Conservation (phyloP, 257 asterid species). For the Buddleja alternifolia region DNA sequence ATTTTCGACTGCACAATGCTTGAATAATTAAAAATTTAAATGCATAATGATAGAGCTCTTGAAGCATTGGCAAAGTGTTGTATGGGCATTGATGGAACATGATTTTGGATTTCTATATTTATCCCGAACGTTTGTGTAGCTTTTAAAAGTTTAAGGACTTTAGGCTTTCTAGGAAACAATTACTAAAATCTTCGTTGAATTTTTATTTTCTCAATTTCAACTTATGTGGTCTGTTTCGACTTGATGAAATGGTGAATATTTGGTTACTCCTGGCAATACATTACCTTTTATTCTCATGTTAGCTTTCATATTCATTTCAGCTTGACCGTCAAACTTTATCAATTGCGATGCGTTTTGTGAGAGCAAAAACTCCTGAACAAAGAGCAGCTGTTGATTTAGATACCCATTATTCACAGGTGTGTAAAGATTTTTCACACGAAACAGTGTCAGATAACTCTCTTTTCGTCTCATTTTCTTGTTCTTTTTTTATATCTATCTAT, state of each 20-base stretch:
- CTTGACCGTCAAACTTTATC: conserved; percentile 75
- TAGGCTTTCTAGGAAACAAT: neutral
- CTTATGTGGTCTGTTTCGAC: neutral
- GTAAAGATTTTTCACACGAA: neutral
- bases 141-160: neutral
- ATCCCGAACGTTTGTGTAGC: too few relatives aligned
- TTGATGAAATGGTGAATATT: neutral
- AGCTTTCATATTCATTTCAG: conserved; percentile 43
- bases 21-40: too few relatives aligned
- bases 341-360: conserved; percentile 83
- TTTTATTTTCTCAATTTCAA: neutral
- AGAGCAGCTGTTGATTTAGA: conserved; percentile 99
- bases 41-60: too few relatives aligned
- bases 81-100: too few relatives aligned
- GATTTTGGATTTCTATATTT: too few relatives aligned
- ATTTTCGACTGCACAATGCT: too few relatives aligned
- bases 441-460: neutral
- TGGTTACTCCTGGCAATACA: neutral
- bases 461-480: neutral
- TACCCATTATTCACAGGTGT: conserved; percentile 89
- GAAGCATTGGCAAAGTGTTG: too few relatives aligned
- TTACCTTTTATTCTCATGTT: conserved; percentile 8
- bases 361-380: conserved; percentile 94
- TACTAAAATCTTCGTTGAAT: conserved; percentile 1
- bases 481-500: neutral